These are phyloP conservation scores for Recurvomyces mirabilis DNA, from an alignment of 495 filamentous ascomycete genomes.

Conservation along the genomic window DNA sequence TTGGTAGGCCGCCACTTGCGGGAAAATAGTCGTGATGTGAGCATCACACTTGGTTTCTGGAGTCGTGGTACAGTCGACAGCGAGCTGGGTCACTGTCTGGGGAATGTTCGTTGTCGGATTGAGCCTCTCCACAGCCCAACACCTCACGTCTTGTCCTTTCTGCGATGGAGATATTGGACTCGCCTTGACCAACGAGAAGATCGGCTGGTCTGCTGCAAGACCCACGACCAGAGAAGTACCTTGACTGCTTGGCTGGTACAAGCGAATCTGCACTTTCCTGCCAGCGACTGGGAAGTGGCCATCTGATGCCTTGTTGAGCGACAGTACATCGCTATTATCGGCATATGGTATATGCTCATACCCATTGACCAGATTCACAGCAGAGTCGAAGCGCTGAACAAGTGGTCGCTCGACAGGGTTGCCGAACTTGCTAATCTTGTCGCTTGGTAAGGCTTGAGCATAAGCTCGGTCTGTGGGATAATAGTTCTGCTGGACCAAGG, in stretches of 20 bases:
- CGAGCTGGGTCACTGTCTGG: constrained; percentile 7
- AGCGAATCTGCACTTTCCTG: constrained; percentile 10
- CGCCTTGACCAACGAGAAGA: constrained; percentile 12
- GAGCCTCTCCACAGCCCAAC: constrained; percentile 8
- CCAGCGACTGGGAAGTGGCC: constrained; percentile 1
- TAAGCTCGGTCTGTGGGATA: constrained; percentile 4
- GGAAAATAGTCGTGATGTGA: constrained; percentile 12
- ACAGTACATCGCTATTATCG: constrained; percentile 3
- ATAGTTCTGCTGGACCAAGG: constrained; percentile 14
- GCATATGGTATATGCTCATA: constrained; percentile 18
- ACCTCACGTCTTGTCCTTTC: not conserved
- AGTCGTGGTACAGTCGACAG: not conserved
- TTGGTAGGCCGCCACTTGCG: constrained; percentile 13
- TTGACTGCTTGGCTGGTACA: constrained; percentile 5
- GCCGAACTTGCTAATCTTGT: constrained; percentile 11
- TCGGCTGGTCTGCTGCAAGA: not conserved
- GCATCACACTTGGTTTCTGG: not conserved
- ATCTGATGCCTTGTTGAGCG: constrained; percentile 11
- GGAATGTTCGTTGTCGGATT: not conserved
- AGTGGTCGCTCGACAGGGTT: constrained; percentile 1
- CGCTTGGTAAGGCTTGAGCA: constrained; percentile 2
- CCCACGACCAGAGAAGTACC: constrained; percentile 10
- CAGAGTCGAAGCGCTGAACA: constrained; percentile 10
- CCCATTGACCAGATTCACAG: constrained; percentile 8
- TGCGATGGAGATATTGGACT: not conserved